phyloP scores from a whole-genome alignment of 495 filamentous ascomycete genomes.

The Zalerion maritima region DNA sequence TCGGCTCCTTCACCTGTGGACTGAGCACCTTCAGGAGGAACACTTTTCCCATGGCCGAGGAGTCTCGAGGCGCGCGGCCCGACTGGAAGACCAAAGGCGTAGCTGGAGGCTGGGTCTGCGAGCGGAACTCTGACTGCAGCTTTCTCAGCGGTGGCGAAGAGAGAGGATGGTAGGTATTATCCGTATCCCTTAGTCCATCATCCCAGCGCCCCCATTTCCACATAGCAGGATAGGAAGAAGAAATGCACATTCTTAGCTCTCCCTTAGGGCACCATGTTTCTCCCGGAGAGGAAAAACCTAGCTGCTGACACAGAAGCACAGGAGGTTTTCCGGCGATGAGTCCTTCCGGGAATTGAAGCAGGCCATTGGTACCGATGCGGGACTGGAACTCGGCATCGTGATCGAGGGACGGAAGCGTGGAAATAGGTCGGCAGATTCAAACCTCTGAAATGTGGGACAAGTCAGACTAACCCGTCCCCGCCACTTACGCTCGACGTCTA shows the following conservation, averaged over 20 bases:
- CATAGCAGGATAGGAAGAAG: too few relatives aligned
- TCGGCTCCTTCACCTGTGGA: constrained; percentile 72
- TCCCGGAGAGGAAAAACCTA: too few relatives aligned
- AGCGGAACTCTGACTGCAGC: constrained; percentile 66
- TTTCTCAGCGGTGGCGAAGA: constrained; percentile 71
- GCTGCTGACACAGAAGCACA: constrained; percentile 18
- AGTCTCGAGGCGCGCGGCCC: constrained; percentile 2
- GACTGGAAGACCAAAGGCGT: constrained; percentile 32
- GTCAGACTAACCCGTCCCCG: too few relatives aligned
- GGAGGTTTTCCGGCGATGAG: constrained; percentile 67
- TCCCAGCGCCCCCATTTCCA: too few relatives aligned
- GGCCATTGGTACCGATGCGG: constrained; percentile 9
- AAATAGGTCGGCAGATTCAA: too few relatives aligned
- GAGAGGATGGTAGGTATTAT: constrained; percentile 62
- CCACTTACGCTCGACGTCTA: too few relatives aligned
- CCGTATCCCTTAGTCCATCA: constrained; percentile 3
- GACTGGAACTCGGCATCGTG: constrained; percentile 11
- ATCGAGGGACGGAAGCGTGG: too few relatives aligned
- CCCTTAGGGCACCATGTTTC: too few relatives aligned
- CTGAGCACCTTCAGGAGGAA: constrained; percentile 42
- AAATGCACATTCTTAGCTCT: constrained; percentile 7
- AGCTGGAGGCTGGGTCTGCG: constrained; percentile 66
- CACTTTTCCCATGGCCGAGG: too few relatives aligned
- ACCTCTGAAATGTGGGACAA: too few relatives aligned
- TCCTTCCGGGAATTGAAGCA: constrained; percentile 33